Percentiles rank a stretch among this genome's conserved stretches.
phyloP scores from a whole-genome alignment of 2,329 filamentous ascomycete species.

The Ceratocystis cubensis region DNA sequence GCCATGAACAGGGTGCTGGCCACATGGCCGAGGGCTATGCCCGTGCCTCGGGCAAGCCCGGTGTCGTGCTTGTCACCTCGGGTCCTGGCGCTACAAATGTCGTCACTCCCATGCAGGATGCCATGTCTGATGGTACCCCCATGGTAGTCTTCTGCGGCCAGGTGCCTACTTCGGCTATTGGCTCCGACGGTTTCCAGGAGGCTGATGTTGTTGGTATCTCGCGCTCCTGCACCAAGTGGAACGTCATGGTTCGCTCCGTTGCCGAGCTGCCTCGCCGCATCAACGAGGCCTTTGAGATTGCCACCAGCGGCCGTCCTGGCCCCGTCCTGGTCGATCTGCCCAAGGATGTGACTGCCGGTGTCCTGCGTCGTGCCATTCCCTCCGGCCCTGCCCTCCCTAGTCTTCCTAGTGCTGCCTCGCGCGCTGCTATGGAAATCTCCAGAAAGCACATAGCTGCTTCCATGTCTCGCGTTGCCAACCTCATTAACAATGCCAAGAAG shows the following conservation, averaged over 20 bases:
- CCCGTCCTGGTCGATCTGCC: conserved; percentile 92
- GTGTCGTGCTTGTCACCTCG: conserved; percentile 92
- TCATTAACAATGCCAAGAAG: conserved; percentile 84
- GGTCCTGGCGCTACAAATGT: conserved; percentile 95
- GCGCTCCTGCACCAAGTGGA: conserved; percentile 95
- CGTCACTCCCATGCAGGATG: conserved; percentile 91
- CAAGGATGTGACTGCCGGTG: conserved; percentile 85
- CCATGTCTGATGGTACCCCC: conserved; percentile 85
- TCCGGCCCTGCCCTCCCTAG: conserved; percentile 58
- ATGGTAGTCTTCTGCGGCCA: conserved; percentile 94
- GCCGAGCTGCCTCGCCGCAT: conserved; percentile 87
- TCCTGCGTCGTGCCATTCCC: conserved; percentile 74
- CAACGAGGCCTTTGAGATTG: conserved; percentile 97
- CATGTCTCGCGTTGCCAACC: conserved; percentile 62
- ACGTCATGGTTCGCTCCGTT: conserved; percentile 93
- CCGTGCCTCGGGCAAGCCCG: conserved; percentile 81
- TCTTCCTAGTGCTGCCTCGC: conserved; percentile 73
- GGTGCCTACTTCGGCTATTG: conserved; percentile 79
- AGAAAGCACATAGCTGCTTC: conserved; percentile 60
- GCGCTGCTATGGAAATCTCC: conserved; percentile 62
- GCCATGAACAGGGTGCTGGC: conserved; percentile 93
- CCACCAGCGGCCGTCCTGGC: conserved; percentile 82
- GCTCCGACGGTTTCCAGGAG: conserved; percentile 94
- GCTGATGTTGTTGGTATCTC: conserved; percentile 91
- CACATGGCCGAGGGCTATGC: conserved; percentile 99